Conservation (phyloP, 2,329 filamentous ascomycete species). For the Alternaria tenuissima region DNA sequence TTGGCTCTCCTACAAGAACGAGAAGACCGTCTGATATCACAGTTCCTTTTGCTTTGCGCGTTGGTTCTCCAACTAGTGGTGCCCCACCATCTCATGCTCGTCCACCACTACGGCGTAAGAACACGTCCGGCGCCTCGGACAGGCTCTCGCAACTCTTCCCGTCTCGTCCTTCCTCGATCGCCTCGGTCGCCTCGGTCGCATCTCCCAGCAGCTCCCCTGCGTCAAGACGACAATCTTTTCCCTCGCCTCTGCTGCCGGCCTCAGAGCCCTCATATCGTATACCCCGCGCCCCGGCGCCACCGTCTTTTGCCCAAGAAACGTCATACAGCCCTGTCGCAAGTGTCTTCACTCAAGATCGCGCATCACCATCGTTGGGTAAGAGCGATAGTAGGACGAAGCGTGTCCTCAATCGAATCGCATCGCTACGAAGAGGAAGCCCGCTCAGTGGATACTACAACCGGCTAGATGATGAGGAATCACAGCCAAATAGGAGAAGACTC, state of each 20-base stretch:
- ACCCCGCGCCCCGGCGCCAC: conserved; percentile 43
- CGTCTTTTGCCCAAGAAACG: conserved; percentile 41
- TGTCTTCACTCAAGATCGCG: conserved; percentile 28
- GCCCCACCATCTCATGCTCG: conserved; percentile 24
- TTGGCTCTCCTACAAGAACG: conserved; percentile 35
- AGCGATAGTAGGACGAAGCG: conserved; percentile 38
- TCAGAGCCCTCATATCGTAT: conserved; percentile 40
- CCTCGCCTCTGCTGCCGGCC: conserved; percentile 40
- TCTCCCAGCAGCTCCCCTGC: conserved; percentile 25
- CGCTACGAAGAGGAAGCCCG: conserved; percentile 31
- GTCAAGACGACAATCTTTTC: conserved; percentile 41
- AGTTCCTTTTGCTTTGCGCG: conserved; percentile 42
- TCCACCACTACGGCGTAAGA: conserved; percentile 37
- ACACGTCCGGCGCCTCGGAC: conserved; percentile 42
- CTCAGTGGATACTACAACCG: conserved; percentile 39
- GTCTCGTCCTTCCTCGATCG: conserved; percentile 40
- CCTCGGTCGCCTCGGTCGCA: conserved; percentile 33
- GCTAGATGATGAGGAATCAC: conserved; percentile 45
- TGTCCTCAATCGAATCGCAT: conserved; percentile 43
- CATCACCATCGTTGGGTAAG: conserved; percentile 25
- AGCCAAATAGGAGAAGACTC: conserved; percentile 19
- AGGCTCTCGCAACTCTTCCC: conserved; percentile 50
- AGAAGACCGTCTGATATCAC: conserved; percentile 29
- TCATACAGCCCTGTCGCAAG: conserved; percentile 39
- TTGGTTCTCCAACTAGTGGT: conserved; percentile 38